phyloP scores from a whole-genome alignment of 805 yeast genomes.

The Candida quercuum region DNA sequence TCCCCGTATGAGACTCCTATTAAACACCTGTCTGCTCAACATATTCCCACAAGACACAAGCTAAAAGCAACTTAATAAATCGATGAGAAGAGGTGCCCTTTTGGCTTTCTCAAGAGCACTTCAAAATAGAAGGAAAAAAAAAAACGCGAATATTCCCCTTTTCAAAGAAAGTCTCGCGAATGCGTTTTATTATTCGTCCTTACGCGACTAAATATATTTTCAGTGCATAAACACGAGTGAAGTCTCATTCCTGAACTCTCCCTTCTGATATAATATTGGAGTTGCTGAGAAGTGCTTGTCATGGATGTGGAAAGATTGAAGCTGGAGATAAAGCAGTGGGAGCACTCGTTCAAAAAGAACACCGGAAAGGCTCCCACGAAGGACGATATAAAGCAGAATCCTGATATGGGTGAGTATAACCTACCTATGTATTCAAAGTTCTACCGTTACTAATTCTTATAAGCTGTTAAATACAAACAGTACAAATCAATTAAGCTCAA shows the following conservation, averaged over 20 bases:
- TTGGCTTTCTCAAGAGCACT: not conserved
- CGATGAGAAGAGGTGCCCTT: too few species aligned
- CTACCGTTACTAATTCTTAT: not conserved
- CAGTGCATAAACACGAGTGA: not conserved
- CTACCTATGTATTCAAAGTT: constrained; percentile 7
- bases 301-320: constrained; percentile 25
- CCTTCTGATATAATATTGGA: too few species aligned
- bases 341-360: constrained; percentile 34
- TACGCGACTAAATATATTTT: not conserved
- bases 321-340: constrained; percentile 50
- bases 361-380: constrained; percentile 41
- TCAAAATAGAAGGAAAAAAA: too few species aligned
- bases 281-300: too few species aligned
- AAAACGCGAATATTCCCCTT: not conserved
- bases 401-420: constrained; percentile 26
- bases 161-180: not conserved
- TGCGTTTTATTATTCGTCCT: not conserved
- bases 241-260: too few species aligned
- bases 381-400: constrained; percentile 39
- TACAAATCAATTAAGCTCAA: constrained; percentile 27
- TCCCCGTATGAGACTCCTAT: too few species aligned
- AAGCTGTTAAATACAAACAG: constrained; percentile 26
- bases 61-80: too few species aligned
- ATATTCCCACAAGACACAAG: too few species aligned
- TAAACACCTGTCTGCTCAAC: too few species aligned